Evolutionary conservation across 345 rosid species (phyloP).

Genomic region (Noccaea bulbosa): DNA sequence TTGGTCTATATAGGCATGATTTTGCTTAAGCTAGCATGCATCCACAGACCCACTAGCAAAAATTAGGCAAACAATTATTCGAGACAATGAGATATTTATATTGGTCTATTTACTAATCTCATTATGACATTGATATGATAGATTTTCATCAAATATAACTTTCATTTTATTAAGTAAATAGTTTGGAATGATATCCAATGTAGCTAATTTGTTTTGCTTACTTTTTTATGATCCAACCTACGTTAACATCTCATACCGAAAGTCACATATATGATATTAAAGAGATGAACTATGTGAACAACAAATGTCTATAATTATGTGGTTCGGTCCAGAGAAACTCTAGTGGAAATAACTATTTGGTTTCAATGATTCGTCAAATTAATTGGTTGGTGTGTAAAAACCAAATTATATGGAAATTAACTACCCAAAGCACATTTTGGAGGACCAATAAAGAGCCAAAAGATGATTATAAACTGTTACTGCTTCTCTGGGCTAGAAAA

Average conservation of each 20-base stretch:
- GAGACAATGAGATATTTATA: background rate
- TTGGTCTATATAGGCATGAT: too few relatives aligned
- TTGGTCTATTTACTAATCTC: background rate
- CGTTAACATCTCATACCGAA: background rate
- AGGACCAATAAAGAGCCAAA: background rate
- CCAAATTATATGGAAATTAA: background rate
- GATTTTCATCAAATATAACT: background rate
- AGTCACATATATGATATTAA: slow-evolving; percentile 6
- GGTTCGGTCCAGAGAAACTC: background rate
- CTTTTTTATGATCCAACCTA: background rate
- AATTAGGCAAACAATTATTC: too few relatives aligned
- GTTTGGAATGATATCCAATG: background rate
- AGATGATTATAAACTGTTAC: background rate
- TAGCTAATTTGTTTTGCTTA: background rate
- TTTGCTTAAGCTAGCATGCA: too few relatives aligned
- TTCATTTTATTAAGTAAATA: background rate
- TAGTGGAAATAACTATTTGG: background rate
- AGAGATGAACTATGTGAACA: background rate
- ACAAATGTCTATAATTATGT: background rate
- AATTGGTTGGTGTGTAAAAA: slow-evolving; percentile 1
- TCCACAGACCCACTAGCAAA: too few relatives aligned
- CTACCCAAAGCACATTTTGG: background rate
- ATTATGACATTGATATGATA: background rate
- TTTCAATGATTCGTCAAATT: background rate
- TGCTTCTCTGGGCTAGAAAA: background rate